Percentiles rank a stretch among this genome's conserved stretches.
phyloP scores from a whole-genome alignment of 306 rosid species.

The Gillenia trifoliata region DNA sequence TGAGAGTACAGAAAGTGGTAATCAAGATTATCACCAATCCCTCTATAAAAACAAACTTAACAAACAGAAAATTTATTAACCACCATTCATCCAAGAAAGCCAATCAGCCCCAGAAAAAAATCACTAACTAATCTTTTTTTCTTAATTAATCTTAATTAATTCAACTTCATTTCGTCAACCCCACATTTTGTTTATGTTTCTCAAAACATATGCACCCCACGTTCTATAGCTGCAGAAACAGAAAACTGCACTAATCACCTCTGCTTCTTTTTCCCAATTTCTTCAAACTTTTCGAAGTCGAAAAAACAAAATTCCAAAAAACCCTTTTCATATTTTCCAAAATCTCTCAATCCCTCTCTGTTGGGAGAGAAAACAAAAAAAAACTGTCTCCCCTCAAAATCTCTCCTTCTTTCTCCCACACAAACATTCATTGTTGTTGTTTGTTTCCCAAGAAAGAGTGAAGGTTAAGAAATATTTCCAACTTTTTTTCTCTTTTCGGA shows the following conservation, averaged over 20 bases:
- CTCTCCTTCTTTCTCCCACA: conserved; percentile 14
- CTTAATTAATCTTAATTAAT: neutral
- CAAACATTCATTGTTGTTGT: conserved; percentile 10
- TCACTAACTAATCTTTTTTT: neutral
- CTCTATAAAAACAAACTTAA: neutral
- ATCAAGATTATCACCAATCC: neutral
- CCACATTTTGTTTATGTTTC: neutral
- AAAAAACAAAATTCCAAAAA: neutral
- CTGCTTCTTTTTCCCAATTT: neutral
- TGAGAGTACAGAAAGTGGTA: neutral
- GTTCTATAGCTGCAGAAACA: conserved; percentile 3
- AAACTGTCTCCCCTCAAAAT: neutral
- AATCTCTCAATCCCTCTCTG: conserved; percentile 12
- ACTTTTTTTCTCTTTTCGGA: neutral
- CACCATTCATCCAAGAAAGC: neutral
- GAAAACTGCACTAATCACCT: conserved; percentile 3
- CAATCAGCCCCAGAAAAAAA: neutral
- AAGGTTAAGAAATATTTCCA: neutral
- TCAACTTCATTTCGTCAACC: neutral
- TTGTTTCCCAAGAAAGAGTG: conserved; percentile 17
- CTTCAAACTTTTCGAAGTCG: neutral
- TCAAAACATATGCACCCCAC: conserved; percentile 11
- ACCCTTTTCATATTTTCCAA: neutral
- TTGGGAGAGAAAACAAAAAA: conserved; percentile 23
- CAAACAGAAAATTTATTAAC: neutral